A percentile compares a stretch with the other conserved stretches of the same genome.
These are phyloP conservation scores for Quercus lobata DNA, from an alignment of 331 rosid genomes.

Conservation along the genomic window DNA sequence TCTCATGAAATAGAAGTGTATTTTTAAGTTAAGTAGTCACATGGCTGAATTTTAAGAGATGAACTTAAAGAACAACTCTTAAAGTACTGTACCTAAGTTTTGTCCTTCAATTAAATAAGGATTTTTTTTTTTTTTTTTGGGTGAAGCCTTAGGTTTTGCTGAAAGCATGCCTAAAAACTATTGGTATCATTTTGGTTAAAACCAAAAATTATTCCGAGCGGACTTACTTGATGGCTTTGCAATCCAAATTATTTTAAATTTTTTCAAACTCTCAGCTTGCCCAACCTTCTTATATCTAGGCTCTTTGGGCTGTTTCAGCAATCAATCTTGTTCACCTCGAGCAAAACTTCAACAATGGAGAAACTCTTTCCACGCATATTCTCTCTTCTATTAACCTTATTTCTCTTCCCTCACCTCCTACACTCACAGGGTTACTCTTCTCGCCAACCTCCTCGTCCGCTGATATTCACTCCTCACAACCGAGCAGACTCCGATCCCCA, in stretches of 20 bases:
- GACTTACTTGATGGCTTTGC: no score
- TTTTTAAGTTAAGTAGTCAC: no score
- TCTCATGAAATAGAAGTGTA: accelerated
- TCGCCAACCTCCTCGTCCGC: constrained; percentile 45
- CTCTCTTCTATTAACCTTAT: neutral
- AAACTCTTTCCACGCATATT: neutral
- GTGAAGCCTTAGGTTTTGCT: no score
- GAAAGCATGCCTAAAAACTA: no score
- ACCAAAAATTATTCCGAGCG: no score
- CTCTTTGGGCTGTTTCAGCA: no score
- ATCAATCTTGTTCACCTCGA: neutral
- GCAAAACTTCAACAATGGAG: neutral
- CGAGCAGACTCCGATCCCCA: constrained; percentile 55
- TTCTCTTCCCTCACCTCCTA: constrained; percentile 17
- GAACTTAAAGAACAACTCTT: accelerated
- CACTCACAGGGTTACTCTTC: constrained; percentile 28
- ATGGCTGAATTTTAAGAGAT: accelerated
- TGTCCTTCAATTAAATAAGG: no score
- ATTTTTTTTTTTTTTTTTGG: no score
- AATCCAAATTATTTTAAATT: no score
- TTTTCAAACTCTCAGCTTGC: neutral
- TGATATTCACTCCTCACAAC: constrained; percentile 33
- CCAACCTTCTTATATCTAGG: no score
- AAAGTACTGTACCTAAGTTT: accelerated
- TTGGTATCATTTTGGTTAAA: no score